Conservation (phyloP, 768 basidiomycete genomes). For the Hortiboletus flavorubellus region DNA sequence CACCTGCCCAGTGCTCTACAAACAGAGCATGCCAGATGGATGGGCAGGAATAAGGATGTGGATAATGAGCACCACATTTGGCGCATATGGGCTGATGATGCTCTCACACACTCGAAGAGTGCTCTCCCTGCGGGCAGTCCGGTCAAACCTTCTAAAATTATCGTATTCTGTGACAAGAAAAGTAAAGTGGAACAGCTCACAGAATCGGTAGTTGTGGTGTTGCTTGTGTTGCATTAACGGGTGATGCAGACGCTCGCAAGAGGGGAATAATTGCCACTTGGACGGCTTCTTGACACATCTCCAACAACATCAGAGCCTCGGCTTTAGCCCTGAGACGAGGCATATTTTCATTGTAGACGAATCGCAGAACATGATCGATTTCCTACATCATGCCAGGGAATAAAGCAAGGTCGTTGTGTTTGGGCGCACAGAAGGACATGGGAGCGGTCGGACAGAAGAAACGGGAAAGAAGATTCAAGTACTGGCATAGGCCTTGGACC, state of each 20-base stretch:
- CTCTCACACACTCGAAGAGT: slow-evolving; percentile 31
- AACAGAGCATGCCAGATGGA: slow-evolving; percentile 72
- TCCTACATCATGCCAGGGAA: slow-evolving; percentile 84
- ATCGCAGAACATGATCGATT: slow-evolving; percentile 88
- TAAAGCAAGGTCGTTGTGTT: slow-evolving; percentile 73
- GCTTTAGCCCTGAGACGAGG: slow-evolving; percentile 73
- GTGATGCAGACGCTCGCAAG: slow-evolving; percentile 52
- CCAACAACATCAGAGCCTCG: slow-evolving; percentile 45
- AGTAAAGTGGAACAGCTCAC: slow-evolving; percentile 63
- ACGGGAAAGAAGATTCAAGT: slow-evolving; percentile 50
- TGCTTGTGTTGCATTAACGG: slow-evolving; percentile 62
- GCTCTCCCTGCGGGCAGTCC: slow-evolving; percentile 17
- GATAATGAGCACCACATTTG: slow-evolving; percentile 76
- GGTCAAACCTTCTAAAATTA: slow-evolving; percentile 54
- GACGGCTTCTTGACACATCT: slow-evolving; percentile 56
- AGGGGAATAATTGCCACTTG: slow-evolving; percentile 72
- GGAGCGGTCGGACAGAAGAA: slow-evolving; percentile 49
- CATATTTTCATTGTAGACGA: slow-evolving; percentile 88
- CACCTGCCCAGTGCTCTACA: slow-evolving; percentile 66
- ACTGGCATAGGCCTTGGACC: slow-evolving; percentile 14
- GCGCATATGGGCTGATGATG: slow-evolving; percentile 71
- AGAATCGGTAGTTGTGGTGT: slow-evolving; percentile 52
- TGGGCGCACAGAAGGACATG: slow-evolving; percentile 64
- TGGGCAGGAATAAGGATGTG: slow-evolving; percentile 75
- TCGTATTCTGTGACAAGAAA: slow-evolving; percentile 83